phyloP scores from a whole-genome alignment of 352 stramenopile species.

The Blastocystis sp. region DNA sequence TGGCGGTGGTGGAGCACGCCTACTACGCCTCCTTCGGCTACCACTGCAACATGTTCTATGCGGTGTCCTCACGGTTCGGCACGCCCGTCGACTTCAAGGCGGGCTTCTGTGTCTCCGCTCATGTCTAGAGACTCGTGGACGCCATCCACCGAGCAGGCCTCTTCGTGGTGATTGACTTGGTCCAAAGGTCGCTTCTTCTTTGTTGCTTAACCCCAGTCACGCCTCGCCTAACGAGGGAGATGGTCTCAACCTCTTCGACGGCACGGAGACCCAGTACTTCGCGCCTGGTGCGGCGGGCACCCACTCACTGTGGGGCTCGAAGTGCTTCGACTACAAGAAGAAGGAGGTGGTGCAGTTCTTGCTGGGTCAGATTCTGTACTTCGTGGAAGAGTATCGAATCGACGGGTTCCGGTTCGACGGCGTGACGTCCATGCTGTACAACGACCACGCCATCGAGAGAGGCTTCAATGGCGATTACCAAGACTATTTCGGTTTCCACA shows the following conservation, averaged over 20 bases:
- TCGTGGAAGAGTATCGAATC: constrained; percentile 69
- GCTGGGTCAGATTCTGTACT: constrained; percentile 70
- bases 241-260: constrained; percentile 71
- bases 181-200: constrained; percentile 59
- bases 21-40: constrained; percentile 72
- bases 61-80: constrained; percentile 61
- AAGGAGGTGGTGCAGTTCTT: constrained; percentile 69
- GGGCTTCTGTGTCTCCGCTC: background rate
- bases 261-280: constrained; percentile 70
- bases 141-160: constrained; percentile 67
- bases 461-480: constrained; percentile 71
- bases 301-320: constrained; percentile 69
- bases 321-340: constrained; percentile 71
- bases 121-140: constrained; percentile 68
- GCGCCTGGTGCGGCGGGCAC: constrained; percentile 59
- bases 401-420: constrained; percentile 72
- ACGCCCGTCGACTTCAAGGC: constrained; percentile 71
- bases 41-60: constrained; percentile 71
- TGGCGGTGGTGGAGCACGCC: constrained; percentile 71
- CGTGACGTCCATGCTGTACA: constrained; percentile 71
- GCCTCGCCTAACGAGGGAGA: constrained; percentile 68
- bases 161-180: constrained; percentile 70
- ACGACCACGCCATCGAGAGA: constrained; percentile 70
- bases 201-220: constrained; percentile 54
- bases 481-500: constrained; percentile 70